A percentile compares a stretch with the other conserved stretches of the same genome.
phyloP scores from a whole-genome alignment of 257 asterid genomes.

The Solanum piurae region DNA sequence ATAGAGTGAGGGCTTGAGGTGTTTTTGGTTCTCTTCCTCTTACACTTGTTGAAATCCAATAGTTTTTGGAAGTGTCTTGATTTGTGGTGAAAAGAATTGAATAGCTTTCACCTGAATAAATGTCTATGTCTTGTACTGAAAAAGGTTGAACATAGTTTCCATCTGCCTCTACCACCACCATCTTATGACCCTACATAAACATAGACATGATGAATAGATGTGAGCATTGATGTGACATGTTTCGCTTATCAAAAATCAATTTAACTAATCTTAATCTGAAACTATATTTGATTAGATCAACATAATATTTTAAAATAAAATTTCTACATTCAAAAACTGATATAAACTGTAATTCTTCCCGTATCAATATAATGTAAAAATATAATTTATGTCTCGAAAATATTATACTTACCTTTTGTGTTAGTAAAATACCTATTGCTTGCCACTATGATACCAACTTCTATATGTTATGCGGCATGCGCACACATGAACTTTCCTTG shows the following conservation, averaged over 20 bases:
- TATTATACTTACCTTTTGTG: background rate
- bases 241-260: background rate
- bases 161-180: conserved; percentile 73
- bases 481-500: background rate
- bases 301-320: background rate
- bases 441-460: background rate
- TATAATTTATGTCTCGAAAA: no score
- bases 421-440: background rate
- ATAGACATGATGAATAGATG: background rate
- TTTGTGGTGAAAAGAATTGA: conserved; percentile 57
- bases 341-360: no score
- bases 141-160: conserved; percentile 72
- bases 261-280: no score
- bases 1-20: conserved; percentile 54
- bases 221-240: background rate
- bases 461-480: no score
- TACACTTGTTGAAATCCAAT: conserved; percentile 53
- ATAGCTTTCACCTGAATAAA: conserved; percentile 84
- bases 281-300: no score
- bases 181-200: conserved; percentile 45
- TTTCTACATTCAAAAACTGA: background rate
- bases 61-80: conserved; percentile 46
- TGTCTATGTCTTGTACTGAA: conserved; percentile 49
- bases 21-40: conserved; percentile 71
- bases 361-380: no score